A percentile compares a stretch with the other conserved stretches of the same genome.
Evolutionary conservation across 768 basidiomycete genomes (phyloP).

Genomic region (Leccinellum albellum): DNA sequence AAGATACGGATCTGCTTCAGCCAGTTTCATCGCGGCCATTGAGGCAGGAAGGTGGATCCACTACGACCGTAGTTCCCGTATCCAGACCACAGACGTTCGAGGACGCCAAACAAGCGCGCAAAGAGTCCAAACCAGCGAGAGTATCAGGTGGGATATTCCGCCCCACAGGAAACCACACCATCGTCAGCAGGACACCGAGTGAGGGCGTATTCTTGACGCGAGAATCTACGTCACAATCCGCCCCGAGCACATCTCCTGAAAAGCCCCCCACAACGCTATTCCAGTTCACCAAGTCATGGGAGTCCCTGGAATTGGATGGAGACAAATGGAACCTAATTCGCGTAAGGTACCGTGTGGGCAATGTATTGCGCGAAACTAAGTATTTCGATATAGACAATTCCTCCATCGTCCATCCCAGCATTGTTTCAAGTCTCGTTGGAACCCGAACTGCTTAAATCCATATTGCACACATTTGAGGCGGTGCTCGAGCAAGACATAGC

Average conservation of each 20-base stretch:
- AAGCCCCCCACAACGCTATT: conserved; percentile 48
- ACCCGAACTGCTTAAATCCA: conserved; percentile 52
- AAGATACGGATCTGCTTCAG: conserved; percentile 30
- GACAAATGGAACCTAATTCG: conserved; percentile 57
- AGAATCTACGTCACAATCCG: not conserved
- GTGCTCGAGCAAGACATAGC: conserved; percentile 21
- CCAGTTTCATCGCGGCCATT: conserved; percentile 38
- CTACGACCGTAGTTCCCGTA: conserved; percentile 2
- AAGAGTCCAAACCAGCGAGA: conserved; percentile 39
- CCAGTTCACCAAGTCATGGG: conserved; percentile 63
- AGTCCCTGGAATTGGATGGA: conserved; percentile 34
- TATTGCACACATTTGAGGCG: conserved; percentile 50
- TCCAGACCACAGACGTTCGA: conserved; percentile 42
- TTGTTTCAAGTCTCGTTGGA: conserved; percentile 73
- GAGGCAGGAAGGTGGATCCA: conserved; percentile 17
- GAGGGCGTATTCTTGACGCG: conserved; percentile 5
- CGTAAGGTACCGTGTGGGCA: conserved; percentile 36
- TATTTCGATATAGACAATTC: conserved; percentile 43
- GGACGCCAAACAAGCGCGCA: conserved; percentile 57
- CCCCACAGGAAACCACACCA: conserved; percentile 53
- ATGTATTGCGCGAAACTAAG: not conserved
- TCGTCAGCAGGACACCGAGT: conserved; percentile 42
- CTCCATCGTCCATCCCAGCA: conserved; percentile 51
- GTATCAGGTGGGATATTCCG: conserved; percentile 75
- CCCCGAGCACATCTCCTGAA: not conserved